These are phyloP conservation scores for Coleophoma crateriformis DNA, from an alignment of 2,329 filamentous ascomycete species.

Conservation along the genomic window DNA sequence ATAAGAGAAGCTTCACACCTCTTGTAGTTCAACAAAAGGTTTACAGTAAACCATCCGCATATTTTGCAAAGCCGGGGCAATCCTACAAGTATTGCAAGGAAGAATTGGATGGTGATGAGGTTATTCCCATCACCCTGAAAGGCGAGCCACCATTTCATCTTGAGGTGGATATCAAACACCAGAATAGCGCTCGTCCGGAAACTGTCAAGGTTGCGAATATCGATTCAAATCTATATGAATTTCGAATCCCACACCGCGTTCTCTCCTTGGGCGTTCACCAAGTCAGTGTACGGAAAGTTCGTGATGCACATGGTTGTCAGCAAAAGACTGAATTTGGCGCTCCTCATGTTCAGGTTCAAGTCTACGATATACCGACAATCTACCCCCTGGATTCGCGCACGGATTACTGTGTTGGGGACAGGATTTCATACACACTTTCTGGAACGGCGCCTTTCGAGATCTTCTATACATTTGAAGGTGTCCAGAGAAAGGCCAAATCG, in stretches of 20 bases:
- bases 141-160: conserved; percentile 84
- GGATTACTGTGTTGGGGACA: conserved; percentile 94
- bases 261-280: conserved; percentile 86
- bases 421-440: conserved; percentile 85
- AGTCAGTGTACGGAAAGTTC: conserved; percentile 82
- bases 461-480: conserved; percentile 81
- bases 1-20: conserved; percentile 57
- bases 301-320: conserved; percentile 82
- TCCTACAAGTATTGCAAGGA: conserved; percentile 94
- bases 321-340: conserved; percentile 65
- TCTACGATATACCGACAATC: conserved; percentile 90
- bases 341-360: conserved; percentile 80
- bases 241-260: conserved; percentile 78
- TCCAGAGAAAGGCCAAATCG: conserved; percentile 72
- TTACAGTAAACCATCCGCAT: conserved; percentile 74
- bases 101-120: conserved; percentile 75
- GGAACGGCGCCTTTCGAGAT: conserved; percentile 91
- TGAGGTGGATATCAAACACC: conserved; percentile 90
- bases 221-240: conserved; percentile 64
- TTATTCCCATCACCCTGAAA: conserved; percentile 79
- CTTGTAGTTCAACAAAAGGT: conserved; percentile 77
- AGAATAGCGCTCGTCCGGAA: conserved; percentile 74
- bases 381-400: conserved; percentile 76
- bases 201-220: conserved; percentile 79
- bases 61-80: conserved; percentile 80